Percentiles rank a stretch among this genome's conserved stretches.
These are phyloP conservation scores for Halophytophthora polymorphica DNA, from an alignment of 352 stramenopile species.

Conservation along the genomic window DNA sequence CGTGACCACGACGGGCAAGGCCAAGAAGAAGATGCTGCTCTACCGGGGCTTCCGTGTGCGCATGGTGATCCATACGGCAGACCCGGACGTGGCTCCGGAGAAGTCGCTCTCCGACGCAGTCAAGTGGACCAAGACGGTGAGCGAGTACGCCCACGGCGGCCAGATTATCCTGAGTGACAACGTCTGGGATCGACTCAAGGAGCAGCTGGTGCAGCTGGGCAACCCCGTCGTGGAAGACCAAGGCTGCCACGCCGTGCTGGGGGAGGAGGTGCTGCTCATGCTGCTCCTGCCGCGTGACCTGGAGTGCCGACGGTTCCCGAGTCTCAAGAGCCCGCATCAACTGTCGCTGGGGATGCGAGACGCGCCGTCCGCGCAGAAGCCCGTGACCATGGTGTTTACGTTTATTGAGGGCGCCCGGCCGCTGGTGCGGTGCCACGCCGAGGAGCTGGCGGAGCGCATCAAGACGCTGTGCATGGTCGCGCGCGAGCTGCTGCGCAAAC, in stretches of 20 bases:
- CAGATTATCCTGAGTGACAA: conserved; percentile 85
- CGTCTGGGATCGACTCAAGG: conserved; percentile 84
- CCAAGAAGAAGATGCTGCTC: conserved; percentile 74
- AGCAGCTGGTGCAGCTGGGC: conserved; percentile 83
- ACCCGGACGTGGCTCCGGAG: conserved; percentile 48
- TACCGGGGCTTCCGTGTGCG: conserved; percentile 83
- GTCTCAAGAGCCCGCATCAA: conserved; percentile 69
- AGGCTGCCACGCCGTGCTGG: conserved; percentile 66
- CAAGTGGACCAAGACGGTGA: conserved; percentile 85
- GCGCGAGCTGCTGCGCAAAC: conserved; percentile 65
- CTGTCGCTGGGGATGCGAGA: conserved; percentile 80
- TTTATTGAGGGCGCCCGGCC: conserved; percentile 85
- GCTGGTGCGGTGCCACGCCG: conserved; percentile 77
- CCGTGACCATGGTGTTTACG: conserved; percentile 88
- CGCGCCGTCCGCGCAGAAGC: conserved; percentile 68
- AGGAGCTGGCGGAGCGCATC: conserved; percentile 81
- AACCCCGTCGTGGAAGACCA: conserved; percentile 88
- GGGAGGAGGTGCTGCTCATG: conserved; percentile 78
- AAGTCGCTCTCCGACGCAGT: conserved; percentile 68
- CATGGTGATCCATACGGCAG: conserved; percentile 83
- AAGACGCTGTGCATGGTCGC: conserved; percentile 82
- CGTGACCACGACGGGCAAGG: conserved; percentile 44
- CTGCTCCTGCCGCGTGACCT: conserved; percentile 75
- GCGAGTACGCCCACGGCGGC: conserved; percentile 76
- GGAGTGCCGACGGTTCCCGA: conserved; percentile 69